Evolutionary conservation across 352 stramenopile genomes (phyloP).

Genomic region (Phytophthora crassamura): DNA sequence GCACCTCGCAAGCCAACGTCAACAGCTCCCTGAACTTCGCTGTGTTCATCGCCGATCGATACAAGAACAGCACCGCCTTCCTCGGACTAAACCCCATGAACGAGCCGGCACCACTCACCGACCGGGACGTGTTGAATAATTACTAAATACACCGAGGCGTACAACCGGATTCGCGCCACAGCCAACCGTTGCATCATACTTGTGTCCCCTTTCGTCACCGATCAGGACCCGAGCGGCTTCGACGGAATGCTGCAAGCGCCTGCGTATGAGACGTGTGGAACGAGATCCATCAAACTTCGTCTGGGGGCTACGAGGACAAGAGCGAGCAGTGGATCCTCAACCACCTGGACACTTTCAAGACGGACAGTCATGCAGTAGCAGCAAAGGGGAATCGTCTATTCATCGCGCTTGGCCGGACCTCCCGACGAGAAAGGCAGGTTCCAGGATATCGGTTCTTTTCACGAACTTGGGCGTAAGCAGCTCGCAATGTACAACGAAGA

Average conservation of each 20-base stretch:
- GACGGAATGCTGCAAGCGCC: slow-evolving; percentile 30
- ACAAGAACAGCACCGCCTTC: slow-evolving; percentile 46
- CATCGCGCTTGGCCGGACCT: slow-evolving; percentile 48
- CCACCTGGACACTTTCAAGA: slow-evolving; percentile 31
- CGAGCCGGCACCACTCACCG: slow-evolving; percentile 37
- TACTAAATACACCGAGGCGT: slow-evolving; percentile 53
- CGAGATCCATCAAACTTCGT: slow-evolving; percentile 66
- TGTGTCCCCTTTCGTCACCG: slow-evolving; percentile 40
- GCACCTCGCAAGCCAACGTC: slow-evolving; percentile 18
- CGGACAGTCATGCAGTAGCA: slow-evolving; percentile 12
- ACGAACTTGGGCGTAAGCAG: slow-evolving; percentile 36
- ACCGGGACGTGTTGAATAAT: slow-evolving; percentile 20
- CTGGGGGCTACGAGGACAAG: slow-evolving; percentile 38
- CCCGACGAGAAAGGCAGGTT: slow-evolving; percentile 30
- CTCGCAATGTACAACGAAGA: slow-evolving; percentile 32
- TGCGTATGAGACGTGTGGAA: slow-evolving; percentile 58
- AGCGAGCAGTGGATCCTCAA: slow-evolving; percentile 27
- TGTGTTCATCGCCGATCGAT: slow-evolving; percentile 44
- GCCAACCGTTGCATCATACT: slow-evolving; percentile 51
- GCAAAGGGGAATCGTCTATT: slow-evolving; percentile 25
- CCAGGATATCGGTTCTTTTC: slow-evolving; percentile 28
- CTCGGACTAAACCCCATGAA: slow-evolving; percentile 64
- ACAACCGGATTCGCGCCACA: slow-evolving; percentile 39
- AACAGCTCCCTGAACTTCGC: slow-evolving; percentile 46
- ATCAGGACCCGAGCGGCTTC: slow-evolving; percentile 35